Evolutionary conservation across 768 basidiomycete genomes (phyloP), one percentile per base, ranked within the genome.

Genomic region (Tulasnella calospora): DNA sequence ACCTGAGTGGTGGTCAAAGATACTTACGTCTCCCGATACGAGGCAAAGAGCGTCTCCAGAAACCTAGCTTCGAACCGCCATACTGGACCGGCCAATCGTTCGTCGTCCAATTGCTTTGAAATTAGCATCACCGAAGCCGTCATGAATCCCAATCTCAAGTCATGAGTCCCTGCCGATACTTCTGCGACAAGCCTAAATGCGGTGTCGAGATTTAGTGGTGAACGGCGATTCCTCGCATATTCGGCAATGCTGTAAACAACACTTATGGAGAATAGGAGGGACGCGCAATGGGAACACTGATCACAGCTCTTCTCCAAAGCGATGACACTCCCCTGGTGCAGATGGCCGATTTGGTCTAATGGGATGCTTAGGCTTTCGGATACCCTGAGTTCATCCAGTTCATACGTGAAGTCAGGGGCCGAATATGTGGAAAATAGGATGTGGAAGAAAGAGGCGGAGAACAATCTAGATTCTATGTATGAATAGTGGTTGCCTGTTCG

Each of bases 361-460:
- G 5, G 5, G n/a, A 23, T 51, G 19, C 15, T 46, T 46, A 19
- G 46, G 8, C 46, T 46, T 3, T 13, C 46, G 4, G 1, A 44
- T 1, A n/a, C 6, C 23, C 0, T 0, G n/a, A 17, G 12, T 12
- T 3, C 4, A n/a, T n/a, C 7, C 4, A 7, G 23, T 23, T 8
- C 4, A 0, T 7, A 6, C 0, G 3, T 6, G 7, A 51, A 8
- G 51, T 23, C 5, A 7, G 51, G n/a, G 51, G 5, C 21, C 23
- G 51, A 51, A n/a, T 23, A 5, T 4, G 51, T 12, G 23, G 23
- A n/a, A 51, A 51, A 8, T 6, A 21, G 5, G n/a, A 51, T 6
- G 51, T 51, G 51, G 51, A 51, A 51, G 51, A n/a, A 51, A 7
- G 51, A 51, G 6, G 23, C n/a, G 51, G 51, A 51, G 51, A 51